These are phyloP conservation scores for Microsporum canis DNA, from an alignment of 2,329 filamentous ascomycete species.

Conservation along the genomic window DNA sequence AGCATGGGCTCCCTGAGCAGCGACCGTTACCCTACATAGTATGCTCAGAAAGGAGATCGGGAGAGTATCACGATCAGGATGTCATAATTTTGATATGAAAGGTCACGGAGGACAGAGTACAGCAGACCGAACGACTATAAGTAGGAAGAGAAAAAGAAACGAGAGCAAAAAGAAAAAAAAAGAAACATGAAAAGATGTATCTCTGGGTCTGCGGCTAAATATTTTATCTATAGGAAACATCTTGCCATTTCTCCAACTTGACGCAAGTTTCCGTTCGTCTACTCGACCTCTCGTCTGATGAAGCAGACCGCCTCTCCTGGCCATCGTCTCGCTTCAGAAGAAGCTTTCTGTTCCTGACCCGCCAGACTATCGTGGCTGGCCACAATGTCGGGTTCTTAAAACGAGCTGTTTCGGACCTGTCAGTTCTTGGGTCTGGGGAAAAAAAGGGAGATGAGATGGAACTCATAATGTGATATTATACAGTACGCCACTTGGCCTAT, in stretches of 20 bases:
- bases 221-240: too few relatives aligned
- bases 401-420: constrained; percentile 35
- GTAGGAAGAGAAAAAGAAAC: not conserved
- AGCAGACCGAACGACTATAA: not conserved
- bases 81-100: not conserved
- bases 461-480: constrained; percentile 48
- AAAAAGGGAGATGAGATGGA: not conserved
- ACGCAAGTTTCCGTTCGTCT: too few relatives aligned
- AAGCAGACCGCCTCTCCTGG: constrained; percentile 12
- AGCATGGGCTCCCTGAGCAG: too few relatives aligned
- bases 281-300: not conserved
- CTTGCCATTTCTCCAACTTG: too few relatives aligned
- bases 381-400: constrained; percentile 50
- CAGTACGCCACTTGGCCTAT: constrained; percentile 43
- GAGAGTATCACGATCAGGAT: too few relatives aligned
- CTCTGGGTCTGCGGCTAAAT: too few relatives aligned
- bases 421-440: not conserved
- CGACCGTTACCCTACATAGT: too few relatives aligned
- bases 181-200: too few relatives aligned
- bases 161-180: not conserved
- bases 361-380: constrained; percentile 48
- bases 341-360: constrained; percentile 43
- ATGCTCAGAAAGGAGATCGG: too few relatives aligned
- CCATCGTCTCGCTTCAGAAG: constrained; percentile 40
- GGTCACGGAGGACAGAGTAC: not conserved